Base-by-base conservation (phyloP, 768 basidiomycete species). In the Daedaleopsis sinensis region DNA sequence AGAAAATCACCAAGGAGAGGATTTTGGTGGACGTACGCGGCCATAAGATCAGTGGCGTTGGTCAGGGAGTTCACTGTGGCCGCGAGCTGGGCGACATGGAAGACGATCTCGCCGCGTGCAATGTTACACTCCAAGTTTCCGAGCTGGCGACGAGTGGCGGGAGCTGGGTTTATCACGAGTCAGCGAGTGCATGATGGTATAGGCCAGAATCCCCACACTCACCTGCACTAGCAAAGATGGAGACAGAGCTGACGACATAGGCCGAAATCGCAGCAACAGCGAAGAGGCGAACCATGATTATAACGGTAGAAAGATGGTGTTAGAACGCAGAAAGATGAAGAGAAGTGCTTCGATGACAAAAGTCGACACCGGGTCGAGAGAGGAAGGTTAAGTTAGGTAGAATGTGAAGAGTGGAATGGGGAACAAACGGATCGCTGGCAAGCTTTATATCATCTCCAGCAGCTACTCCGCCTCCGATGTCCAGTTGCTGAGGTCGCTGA, bases 61-160 rank as follows among this genome's bases (percentile, higher is more conserved):
- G 59, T 57, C 27, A 74, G 59, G 12, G 56, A 49, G 36, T 43
- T 42, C 8, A 71, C 54, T 0, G 69, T 68, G 15, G 37, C 54
- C 3, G 58, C 58, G 2, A 70, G 64, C 19, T 55, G 44, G 12
- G 66, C 55, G 37, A 76, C 65, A 12, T 58, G 63, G 39, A 66
- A 58, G 32, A 74, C 69, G 53, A 70, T 74, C 64, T 68, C 63
- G 50, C 69, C 56, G 46, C 74, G 71, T 52, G 67, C 70, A 51
- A 72, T 46, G 67, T 76, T 76, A 69, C 74, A 76, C 27, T 66
- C 46, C 5, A 76, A 52, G 62, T 70, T 59, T n/a, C 74, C 74
- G 18, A 73, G 53, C 61, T 73, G 71, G 38, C 73, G 73, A 35
- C 55, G 50, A 32, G 50, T 19, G 0, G 58, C 47, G 8, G 59